phyloP scores from a whole-genome alignment of 495 filamentous ascomycete genomes.

The Penicillium maclennaniae region DNA sequence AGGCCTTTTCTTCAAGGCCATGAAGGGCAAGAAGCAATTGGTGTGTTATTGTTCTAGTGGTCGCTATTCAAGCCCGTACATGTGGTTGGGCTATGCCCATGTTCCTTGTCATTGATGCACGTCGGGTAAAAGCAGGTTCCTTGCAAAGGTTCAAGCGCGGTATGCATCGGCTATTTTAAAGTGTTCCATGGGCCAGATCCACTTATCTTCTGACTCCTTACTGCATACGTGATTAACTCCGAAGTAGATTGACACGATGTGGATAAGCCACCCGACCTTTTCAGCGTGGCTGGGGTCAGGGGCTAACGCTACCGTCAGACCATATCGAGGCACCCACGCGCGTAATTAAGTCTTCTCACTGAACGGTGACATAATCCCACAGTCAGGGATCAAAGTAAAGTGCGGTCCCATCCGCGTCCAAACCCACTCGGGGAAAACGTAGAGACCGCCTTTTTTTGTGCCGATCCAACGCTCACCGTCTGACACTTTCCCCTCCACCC shows the following conservation, averaged over 20 bases:
- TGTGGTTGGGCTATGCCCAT: not conserved
- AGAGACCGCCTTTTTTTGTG: conserved; percentile 30
- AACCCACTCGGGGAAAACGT: conserved; percentile 13
- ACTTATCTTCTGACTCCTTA: not conserved
- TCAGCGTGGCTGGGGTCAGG: not conserved
- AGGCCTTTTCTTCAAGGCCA: too few species aligned
- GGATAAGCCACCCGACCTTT: not conserved
- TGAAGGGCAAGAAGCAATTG: not conserved
- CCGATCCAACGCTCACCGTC: conserved; percentile 22
- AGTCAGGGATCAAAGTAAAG: not conserved
- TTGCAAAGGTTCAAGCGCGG: not conserved
- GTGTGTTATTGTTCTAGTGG: not conserved
- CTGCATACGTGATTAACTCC: not conserved
- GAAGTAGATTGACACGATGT: not conserved
- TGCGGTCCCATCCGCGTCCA: conserved; percentile 10
- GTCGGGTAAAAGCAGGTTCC: too few species aligned
- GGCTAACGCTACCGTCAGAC: not conserved
- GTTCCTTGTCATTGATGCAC: not conserved
- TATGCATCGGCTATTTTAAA: not conserved
- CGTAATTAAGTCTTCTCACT: not conserved
- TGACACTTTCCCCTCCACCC: conserved; percentile 14
- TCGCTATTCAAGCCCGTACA: not conserved
- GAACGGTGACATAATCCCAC: not conserved
- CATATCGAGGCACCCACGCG: not conserved
- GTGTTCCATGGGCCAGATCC: not conserved